A percentile compares a stretch with the other conserved stretches of the same genome.
Evolutionary conservation across 208 protist genomes (phyloP).

Genomic region (Wallacemonas rigidus): DNA sequence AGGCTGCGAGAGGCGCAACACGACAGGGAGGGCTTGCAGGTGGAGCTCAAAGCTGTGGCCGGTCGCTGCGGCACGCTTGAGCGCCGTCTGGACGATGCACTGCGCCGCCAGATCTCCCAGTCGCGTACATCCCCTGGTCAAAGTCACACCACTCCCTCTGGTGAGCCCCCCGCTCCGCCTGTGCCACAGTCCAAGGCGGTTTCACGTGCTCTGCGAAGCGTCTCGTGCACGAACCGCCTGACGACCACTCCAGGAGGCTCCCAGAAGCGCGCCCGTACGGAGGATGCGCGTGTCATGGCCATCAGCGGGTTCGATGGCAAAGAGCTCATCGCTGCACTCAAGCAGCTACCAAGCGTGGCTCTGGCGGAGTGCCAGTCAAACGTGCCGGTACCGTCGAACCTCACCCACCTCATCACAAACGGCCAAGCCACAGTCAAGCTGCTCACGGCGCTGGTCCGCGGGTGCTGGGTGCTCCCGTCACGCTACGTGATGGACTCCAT

Average conservation of each 20-base stretch:
- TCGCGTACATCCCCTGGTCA: constrained; percentile 1
- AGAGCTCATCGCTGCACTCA: constrained; percentile 53
- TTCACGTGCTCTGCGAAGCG: constrained; percentile 23
- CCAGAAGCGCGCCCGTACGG: constrained; percentile 65
- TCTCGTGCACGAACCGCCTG: constrained; percentile 31
- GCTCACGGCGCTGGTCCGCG: constrained; percentile 78
- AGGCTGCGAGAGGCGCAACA: constrained; percentile 24
- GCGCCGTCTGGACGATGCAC: constrained; percentile 65
- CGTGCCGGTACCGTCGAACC: constrained; percentile 75
- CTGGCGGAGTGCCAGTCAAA: constrained; percentile 86
- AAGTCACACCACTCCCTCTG: background rate
- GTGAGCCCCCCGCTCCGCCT: background rate
- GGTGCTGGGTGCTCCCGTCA: constrained; percentile 87
- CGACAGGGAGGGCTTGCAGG: constrained; percentile 46
- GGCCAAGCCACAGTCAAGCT: constrained; percentile 89
- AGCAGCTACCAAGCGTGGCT: constrained; percentile 72
- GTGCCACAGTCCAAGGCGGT: constrained; percentile 16
- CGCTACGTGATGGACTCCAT: constrained; percentile 75
- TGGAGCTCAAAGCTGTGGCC: constrained; percentile 65
- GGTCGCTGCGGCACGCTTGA: constrained; percentile 67
- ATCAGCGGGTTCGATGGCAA: constrained; percentile 86
- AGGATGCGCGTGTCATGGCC: constrained; percentile 79
- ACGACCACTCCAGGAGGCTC: constrained; percentile 22
- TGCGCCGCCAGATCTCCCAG: constrained; percentile 52
- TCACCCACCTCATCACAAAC: constrained; percentile 89